Base-by-base conservation (phyloP, 176 grass and related monocot genomes). In the Paspalum notatum region DNA sequence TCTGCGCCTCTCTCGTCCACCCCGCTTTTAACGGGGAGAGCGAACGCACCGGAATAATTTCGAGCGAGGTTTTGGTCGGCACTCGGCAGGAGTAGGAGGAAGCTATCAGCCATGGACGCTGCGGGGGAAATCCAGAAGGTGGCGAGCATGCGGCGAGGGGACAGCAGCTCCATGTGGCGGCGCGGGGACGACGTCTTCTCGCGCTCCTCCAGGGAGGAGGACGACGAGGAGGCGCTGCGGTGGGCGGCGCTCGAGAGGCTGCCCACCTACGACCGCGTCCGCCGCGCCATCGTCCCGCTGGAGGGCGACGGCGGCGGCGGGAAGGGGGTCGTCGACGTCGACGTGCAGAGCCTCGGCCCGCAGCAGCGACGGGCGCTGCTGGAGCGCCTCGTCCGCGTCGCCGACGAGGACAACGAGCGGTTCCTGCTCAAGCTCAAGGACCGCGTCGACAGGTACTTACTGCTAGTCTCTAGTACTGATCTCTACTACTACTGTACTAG, bases 391-490 rank as follows among this genome's bases (percentile, higher is more conserved):
- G 69, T 98, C 20, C 83, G 83, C 21, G 92, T 94, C 41, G 88
- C 88, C 40, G 95, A 94, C 72, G 80, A 98, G 92, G 95, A 98
- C 68, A 91, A 98, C 68, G 92, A 98, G 74, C 78, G 74, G 0
- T 98, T 98, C 83, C 78, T 98, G 26, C 85, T 94, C 67, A 98
- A 98, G 88, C 92, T 98, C 74, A 94, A 87, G 90, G 90, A 98
- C 4, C 84, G 94, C 54, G 40, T 91, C 39, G 89, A 97, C 6
- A 67, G 91, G 94, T 97, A 71, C 77, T 32, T 32, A 32, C n/a
- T n/a, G n/a, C n/a, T n/a, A n/a, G n/a, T n/a, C n/a, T n/a, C n/a
- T n/a, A n/a, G n/a, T n/a, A n/a, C n/a, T n/a, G n/a, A n/a, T n/a
- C n/a, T n/a, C n/a, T n/a, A n/a, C n/a, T n/a, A n/a, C n/a, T n/a